Base-by-base conservation (phyloP, 2,329 filamentous ascomycete species). In the Alternaria consortialis region DNA sequence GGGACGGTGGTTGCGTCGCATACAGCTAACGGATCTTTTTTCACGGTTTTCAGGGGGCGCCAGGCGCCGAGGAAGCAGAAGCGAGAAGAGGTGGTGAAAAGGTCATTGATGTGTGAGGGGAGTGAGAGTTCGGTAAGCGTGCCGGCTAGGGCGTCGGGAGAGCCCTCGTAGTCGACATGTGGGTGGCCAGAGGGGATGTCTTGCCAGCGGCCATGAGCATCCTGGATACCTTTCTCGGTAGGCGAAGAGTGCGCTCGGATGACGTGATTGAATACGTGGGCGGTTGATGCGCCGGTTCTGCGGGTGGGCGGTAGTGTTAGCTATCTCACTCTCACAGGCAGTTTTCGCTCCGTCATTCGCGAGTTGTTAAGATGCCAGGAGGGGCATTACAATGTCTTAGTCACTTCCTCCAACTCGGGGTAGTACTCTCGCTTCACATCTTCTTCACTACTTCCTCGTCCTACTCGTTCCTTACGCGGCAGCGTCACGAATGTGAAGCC, bases 231-330 rank as follows among this genome's bases (percentile, higher is more conserved):
- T 0, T 82, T 81, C 37, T 82, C 80, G 2, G 72, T 74, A 0
- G 82, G 83, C 0, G 85, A 79, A 63, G 85, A 80, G 68, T 82
- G 78, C 4, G 74, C 69, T 64, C 81, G 82, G 37, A 80, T 80
- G 15, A 76, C 79, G 34, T 77, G 78, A 27, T 71, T 71, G 55
- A 69, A 70, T 81, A 83, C 20, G 46, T 69, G 56, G 20, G 63
- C 65, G 25, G 54, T 59, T 17, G 62, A 61, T 7, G 65, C 67
- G 27, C 58, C 60, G 13, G 67, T 70, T 31, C 67, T 71, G 42
- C 7, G 29, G 23, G 7, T 6, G n/a, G 13, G 20, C 20, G 12
- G 23, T 8, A 8, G 29, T 7, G 39, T 39, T 17, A 55, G 37
- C 42, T 29, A 6, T 7, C 11, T 13, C 40, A 3, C n/a, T 15